These are phyloP conservation scores for Borealophlyctis nickersoniae DNA, from an alignment of 192 early-diverging fungal genomes.

Conservation along the genomic window DNA sequence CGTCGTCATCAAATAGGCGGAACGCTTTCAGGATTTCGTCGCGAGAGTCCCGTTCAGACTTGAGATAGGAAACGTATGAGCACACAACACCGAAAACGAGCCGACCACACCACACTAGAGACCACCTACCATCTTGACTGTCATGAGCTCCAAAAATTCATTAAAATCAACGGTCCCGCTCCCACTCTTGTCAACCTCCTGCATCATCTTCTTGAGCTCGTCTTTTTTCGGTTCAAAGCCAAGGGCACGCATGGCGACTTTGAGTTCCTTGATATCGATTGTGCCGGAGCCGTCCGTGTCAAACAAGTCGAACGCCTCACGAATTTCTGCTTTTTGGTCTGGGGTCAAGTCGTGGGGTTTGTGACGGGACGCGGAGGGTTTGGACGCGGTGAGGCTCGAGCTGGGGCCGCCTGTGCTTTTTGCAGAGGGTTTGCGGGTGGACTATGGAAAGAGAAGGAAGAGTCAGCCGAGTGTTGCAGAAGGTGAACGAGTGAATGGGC, in stretches of 20 bases:
- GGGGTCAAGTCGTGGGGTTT: conserved; percentile 42
- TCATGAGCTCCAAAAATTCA: conserved; percentile 69
- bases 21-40: conserved; percentile 77
- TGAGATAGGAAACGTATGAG: conserved; percentile 9
- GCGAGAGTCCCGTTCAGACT: conserved; percentile 63
- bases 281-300: conserved; percentile 61
- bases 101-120: not conserved
- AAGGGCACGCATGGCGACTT: conserved; percentile 63
- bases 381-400: too few relatives aligned
- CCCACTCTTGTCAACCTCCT: conserved; percentile 53
- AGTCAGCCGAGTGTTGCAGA: too few relatives aligned
- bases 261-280: conserved; percentile 67
- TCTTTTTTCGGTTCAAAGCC: conserved; percentile 57
- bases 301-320: conserved; percentile 70
- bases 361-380: too few relatives aligned
- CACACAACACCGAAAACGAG: not conserved
- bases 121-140: conserved; percentile 56
- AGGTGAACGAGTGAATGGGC: too few relatives aligned
- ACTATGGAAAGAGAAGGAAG: too few relatives aligned
- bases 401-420: too few relatives aligned
- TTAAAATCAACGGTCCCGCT: conserved; percentile 64
- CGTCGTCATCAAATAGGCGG: conserved; percentile 73
- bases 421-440: too few relatives aligned
- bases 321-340: conserved; percentile 68
- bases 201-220: conserved; percentile 57